Percentiles rank a stretch among this genome's conserved stretches.
phyloP scores from a whole-genome alignment of 352 stramenopile genomes.

The Elongisporangium anandrum region DNA sequence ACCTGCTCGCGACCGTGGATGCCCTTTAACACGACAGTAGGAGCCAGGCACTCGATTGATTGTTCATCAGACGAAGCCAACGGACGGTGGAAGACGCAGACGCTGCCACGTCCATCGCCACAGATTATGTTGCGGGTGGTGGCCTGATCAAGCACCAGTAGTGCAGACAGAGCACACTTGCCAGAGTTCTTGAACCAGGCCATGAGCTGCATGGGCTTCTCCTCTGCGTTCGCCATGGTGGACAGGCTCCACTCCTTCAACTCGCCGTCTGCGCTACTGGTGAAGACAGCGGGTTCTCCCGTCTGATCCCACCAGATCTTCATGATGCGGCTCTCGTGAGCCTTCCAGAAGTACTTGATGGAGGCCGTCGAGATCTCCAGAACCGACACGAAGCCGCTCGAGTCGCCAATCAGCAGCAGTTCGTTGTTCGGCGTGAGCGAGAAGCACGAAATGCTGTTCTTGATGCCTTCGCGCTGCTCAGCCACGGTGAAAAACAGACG shows the following conservation, averaged over 20 bases:
- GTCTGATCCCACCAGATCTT: conserved; percentile 63
- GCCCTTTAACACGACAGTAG: conserved; percentile 35
- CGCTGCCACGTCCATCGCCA: conserved; percentile 66
- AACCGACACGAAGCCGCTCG: conserved; percentile 39
- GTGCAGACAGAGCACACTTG: conserved; percentile 47
- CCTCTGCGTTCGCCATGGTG: conserved; percentile 3
- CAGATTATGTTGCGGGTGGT: conserved; percentile 52
- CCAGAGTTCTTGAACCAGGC: conserved; percentile 48
- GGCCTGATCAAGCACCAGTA: conserved; percentile 41
- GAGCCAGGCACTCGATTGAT: conserved; percentile 2
- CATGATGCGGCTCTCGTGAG: conserved; percentile 56
- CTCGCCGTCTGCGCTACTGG: conserved; percentile 50
- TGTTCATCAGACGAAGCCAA: conserved; percentile 6
- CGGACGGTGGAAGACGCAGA: conserved; percentile 55
- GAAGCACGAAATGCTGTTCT: conserved; percentile 36
- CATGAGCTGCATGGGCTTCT: conserved; percentile 25
- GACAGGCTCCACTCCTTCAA: conserved; percentile 50
- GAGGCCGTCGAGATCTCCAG: conserved; percentile 32
- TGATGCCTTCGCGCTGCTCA: conserved; percentile 2
- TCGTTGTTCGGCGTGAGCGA: conserved; percentile 22
- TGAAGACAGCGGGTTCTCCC: conserved; percentile 38
- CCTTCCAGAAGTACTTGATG: conserved; percentile 37
- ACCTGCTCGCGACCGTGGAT: conserved; percentile 71
- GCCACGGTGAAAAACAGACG: conserved; percentile 27
- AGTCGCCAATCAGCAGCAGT: conserved; percentile 54